Percentiles rank a stretch among this genome's conserved stretches.
These are phyloP conservation scores for Magnolia kwangsiensis DNA, from an alignment of 164 flowering plant species.

Conservation along the genomic window DNA sequence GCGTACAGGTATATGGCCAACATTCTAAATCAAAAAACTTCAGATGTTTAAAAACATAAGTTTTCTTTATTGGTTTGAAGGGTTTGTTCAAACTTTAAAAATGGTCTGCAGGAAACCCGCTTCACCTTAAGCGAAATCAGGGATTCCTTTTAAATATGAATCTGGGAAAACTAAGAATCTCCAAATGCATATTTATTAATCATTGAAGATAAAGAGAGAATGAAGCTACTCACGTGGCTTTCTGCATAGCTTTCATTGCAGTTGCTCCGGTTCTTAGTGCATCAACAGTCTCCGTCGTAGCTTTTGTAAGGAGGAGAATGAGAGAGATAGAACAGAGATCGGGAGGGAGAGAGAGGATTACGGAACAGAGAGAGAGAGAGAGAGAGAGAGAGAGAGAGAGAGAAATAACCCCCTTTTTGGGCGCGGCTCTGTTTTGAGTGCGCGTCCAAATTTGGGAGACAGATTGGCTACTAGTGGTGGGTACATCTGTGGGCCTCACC, in stretches of 20 bases:
- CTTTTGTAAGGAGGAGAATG: too few species aligned
- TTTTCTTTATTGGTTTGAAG: neutral
- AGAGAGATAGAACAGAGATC: too few species aligned
- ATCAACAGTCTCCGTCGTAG: conserved; percentile 46
- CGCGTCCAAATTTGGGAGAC: too few species aligned
- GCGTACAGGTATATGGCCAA: neutral
- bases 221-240: conserved; percentile 37
- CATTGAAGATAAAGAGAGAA: neutral
- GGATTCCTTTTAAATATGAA: neutral
- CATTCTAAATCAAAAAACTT: neutral
- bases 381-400: too few species aligned
- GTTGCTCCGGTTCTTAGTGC: conserved; percentile 46
- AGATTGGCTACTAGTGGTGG: too few species aligned
- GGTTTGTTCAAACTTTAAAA: neutral
- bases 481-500: too few species aligned
- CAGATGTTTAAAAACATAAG: neutral
- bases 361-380: too few species aligned
- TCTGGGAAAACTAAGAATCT: neutral
- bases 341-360: too few species aligned
- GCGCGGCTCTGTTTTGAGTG: too few species aligned
- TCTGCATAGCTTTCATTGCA: conserved; percentile 50
- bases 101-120: neutral
- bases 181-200: neutral
- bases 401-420: too few species aligned
- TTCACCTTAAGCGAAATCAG: neutral